A percentile compares a stretch with the other conserved stretches of the same genome.
phyloP scores from a whole-genome alignment of 2,329 filamentous ascomycete species.

The Alternaria ethzedia region DNA sequence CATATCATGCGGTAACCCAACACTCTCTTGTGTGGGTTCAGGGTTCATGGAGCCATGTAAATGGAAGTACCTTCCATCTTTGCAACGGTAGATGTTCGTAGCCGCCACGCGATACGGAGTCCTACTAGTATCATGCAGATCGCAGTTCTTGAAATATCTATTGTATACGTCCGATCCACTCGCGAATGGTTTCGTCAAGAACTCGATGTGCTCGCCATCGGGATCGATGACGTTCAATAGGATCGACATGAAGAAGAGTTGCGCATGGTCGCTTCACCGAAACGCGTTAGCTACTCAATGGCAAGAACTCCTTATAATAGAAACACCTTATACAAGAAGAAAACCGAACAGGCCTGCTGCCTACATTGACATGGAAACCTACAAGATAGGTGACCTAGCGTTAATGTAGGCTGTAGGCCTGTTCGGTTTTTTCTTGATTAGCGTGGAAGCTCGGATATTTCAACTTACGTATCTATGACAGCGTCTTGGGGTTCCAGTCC shows the following conservation, averaged over 20 bases:
- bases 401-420: no score
- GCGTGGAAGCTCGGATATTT: not conserved
- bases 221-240: constrained; percentile 45
- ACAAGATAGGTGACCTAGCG: no score
- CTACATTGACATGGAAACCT: no score
- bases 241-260: constrained; percentile 53
- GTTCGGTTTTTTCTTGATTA: no score
- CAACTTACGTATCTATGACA: constrained; percentile 54
- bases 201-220: constrained; percentile 32
- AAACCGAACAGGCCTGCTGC: no score
- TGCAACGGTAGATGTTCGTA: constrained; percentile 58
- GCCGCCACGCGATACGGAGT: constrained; percentile 39
- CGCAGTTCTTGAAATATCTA: constrained; percentile 37
- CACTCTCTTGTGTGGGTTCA: constrained; percentile 48
- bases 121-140: constrained; percentile 25
- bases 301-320: constrained; percentile 21
- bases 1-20: constrained; percentile 45
- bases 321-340: no score
- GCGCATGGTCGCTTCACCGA: constrained; percentile 47
- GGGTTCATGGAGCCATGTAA: constrained; percentile 58
- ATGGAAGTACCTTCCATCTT: constrained; percentile 56
- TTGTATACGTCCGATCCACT: constrained; percentile 17
- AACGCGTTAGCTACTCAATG: not conserved
- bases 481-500: constrained; percentile 47
- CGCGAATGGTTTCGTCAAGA: constrained; percentile 13